These are phyloP conservation scores for Neocallimastix lanati DNA, from an alignment of 192 early-diverging fungal genomes.

Conservation along the genomic window DNA sequence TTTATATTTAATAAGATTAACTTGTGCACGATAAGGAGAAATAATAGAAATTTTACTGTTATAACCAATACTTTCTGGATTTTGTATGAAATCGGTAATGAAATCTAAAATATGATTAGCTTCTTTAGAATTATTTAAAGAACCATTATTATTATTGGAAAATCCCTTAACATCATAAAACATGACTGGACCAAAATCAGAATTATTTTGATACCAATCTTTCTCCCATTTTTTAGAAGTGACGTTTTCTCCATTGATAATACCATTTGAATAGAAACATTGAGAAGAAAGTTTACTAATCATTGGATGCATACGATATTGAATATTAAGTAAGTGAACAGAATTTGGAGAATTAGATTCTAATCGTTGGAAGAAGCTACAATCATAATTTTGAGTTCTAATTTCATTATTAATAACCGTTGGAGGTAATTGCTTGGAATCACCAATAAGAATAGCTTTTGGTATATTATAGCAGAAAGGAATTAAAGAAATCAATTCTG, in stretches of 20 bases:
- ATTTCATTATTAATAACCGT: constrained; percentile 62
- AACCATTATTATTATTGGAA: not conserved
- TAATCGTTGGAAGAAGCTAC: constrained; percentile 76
- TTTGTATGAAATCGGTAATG: not conserved
- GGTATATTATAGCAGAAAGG: constrained; percentile 64
- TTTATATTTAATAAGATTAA: constrained; percentile 41
- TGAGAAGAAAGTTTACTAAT: constrained; percentile 64
- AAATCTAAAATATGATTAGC: not conserved
- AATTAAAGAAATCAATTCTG: constrained; percentile 73
- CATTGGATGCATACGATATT: constrained; percentile 93
- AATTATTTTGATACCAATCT: constrained; percentile 2
- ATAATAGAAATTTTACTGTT: constrained; percentile 58
- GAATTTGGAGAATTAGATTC: constrained; percentile 37
- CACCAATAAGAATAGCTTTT: constrained; percentile 75
- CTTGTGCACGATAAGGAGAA: constrained; percentile 80
- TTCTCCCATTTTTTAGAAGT: constrained; percentile 57
- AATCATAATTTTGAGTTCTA: constrained; percentile 53
- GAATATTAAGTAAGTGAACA: constrained; percentile 74
- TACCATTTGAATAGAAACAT: constrained; percentile 56
- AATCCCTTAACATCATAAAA: constrained; percentile 55
- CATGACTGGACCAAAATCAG: constrained; percentile 44
- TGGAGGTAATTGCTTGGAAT: constrained; percentile 84
- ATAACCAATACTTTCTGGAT: constrained; percentile 17
- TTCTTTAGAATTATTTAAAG: not conserved
- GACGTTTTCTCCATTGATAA: constrained; percentile 50